Evolutionary conservation across 2,329 filamentous ascomycete species (phyloP), one percentile per base, ranked within the genome.

Genomic region (Zymoseptoria brevis): DNA sequence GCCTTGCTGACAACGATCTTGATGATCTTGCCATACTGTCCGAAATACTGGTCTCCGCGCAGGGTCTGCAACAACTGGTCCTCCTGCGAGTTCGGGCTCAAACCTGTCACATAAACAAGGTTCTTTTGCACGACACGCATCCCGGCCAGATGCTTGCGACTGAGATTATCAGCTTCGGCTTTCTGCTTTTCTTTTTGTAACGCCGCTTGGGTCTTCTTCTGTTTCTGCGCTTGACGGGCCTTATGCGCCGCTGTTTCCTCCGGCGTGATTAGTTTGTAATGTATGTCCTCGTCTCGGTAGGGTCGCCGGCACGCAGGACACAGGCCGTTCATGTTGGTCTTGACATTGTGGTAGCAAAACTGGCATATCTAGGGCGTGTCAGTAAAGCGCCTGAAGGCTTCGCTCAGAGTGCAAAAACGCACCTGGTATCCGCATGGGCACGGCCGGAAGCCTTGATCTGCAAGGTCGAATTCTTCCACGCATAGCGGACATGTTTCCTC

Each of bases 261-360:
- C 61, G 85, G 85, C 57, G 93, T 96, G 60, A 96, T 90, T 58
- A 94, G 88, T 76, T 96, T 96, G 83, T 91, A 99, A 75, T 96
- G 86, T 73, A 99, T 97, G 29, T 91, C 95, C 74, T 93, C 93
- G 68, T 99, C 95, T 74, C 96, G 91, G 75, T 99, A 99, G 5
- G 90, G 88, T 73, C 94, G 84, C 76, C 94, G 86, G 74, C 94
- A 99, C 67, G 96, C 96, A n/a, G 94, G 94, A 75, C 94, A 99
- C 59, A 96, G 83, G 41, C 93, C 92, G 73, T 96, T 97, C 83
- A 96, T 91, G 69, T 96, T 96, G 69, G 89, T 96, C 77, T 95
- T 96, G 74, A 99, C 95, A 74, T 97, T 99, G 77, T 99, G 96
- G 80, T 93, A 99, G 78, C 94, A 99, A 77, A 99, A 99, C 80